Percentiles rank a stretch among this genome's conserved stretches.
Evolutionary conservation across 768 basidiomycete species (phyloP).

Genomic region (Dioszegia aurantiaca): DNA sequence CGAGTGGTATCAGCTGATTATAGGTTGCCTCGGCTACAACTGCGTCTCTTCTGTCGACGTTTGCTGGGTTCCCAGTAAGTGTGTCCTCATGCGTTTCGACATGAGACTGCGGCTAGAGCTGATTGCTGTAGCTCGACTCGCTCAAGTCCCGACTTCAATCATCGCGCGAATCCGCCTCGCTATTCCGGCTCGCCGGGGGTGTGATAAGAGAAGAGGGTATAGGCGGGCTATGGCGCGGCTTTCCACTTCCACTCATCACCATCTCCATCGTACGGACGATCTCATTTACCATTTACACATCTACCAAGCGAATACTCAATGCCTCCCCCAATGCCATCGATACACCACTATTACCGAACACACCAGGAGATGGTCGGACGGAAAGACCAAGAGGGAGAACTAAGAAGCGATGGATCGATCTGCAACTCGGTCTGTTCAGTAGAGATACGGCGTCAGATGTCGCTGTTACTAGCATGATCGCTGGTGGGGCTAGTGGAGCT

Average conservation of each 20-base stretch:
- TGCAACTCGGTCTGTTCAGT: slow-evolving; percentile 35
- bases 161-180: slow-evolving; percentile 68
- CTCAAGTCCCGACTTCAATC: slow-evolving; percentile 92
- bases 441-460: slow-evolving; percentile 58
- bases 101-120: background rate
- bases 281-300: slow-evolving; percentile 51
- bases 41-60: slow-evolving; percentile 86
- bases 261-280: slow-evolving; percentile 86
- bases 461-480: slow-evolving; percentile 71
- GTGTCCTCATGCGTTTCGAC: slow-evolving; percentile 1
- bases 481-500: slow-evolving; percentile 83
- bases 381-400: background rate
- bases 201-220: slow-evolving; percentile 53
- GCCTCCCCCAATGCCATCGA: slow-evolving; percentile 15
- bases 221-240: slow-evolving; percentile 58
- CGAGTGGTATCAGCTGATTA: background rate
- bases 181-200: slow-evolving; percentile 58
- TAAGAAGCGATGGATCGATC: slow-evolving; percentile 25
- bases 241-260: slow-evolving; percentile 79
- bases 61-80: slow-evolving; percentile 82
- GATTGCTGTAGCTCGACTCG: slow-evolving; percentile 70
- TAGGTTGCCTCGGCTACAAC: slow-evolving; percentile 79
- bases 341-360: background rate
- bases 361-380: background rate
- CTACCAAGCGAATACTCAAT: slow-evolving; percentile 47